Evolutionary conservation across 805 yeast species (phyloP).

Genomic region (Saccharomyces jurei): DNA sequence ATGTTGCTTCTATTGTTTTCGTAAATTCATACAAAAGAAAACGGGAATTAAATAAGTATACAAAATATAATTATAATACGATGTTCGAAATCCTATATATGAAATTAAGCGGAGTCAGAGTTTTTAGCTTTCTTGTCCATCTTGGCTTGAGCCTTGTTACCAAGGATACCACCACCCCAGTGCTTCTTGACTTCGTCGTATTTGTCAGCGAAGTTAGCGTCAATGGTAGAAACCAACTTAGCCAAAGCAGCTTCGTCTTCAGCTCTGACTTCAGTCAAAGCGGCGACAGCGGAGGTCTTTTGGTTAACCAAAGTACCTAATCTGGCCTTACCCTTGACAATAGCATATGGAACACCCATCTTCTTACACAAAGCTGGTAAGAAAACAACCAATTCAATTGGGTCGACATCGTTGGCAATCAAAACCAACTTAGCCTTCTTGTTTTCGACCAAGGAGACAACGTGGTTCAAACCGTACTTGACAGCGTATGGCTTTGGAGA

Average conservation of each 20-base stretch:
- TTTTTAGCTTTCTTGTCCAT: constrained; percentile 66
- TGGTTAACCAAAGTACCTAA: constrained; percentile 95
- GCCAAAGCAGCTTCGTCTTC: constrained; percentile 95
- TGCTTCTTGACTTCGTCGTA: constrained; percentile 94
- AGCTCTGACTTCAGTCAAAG: constrained; percentile 87
- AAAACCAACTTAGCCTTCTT: constrained; percentile 96
- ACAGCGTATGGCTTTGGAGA: constrained; percentile 95
- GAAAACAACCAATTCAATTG: constrained; percentile 94
- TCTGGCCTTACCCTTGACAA: constrained; percentile 97
- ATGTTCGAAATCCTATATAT: neutral
- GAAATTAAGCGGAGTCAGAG: constrained; percentile 31
- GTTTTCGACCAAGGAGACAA: constrained; percentile 93
- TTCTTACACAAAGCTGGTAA: constrained; percentile 98
- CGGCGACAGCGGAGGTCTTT: constrained; percentile 96
- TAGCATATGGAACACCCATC: constrained; percentile 99
- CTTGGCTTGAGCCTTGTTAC: constrained; percentile 87
- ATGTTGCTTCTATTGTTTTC: neutral
- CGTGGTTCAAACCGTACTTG: constrained; percentile 99
- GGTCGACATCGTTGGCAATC: constrained; percentile 98
- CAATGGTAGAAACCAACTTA: constrained; percentile 83
- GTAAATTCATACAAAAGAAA: constrained; percentile 7
- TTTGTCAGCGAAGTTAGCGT: constrained; percentile 87
- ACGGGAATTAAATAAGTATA: constrained; percentile 7
- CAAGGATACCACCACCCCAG: constrained; percentile 99
- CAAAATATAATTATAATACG: constrained; percentile 1